Evolutionary conservation across 1,284 basidiomycete species (phyloP).

Genomic region (Earliella scabrosa): DNA sequence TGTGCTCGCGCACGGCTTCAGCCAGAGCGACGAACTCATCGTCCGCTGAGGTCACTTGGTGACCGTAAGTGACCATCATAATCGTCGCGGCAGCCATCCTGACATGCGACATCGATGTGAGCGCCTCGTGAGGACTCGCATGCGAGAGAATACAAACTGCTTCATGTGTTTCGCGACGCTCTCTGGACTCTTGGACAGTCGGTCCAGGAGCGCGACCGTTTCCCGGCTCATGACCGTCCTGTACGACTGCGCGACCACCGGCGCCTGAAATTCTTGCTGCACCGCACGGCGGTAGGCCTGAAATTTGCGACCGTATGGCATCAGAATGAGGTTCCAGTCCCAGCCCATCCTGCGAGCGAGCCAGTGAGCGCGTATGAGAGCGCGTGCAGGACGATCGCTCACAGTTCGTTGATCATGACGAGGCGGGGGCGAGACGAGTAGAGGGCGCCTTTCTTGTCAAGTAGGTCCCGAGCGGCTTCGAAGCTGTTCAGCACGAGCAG

Average conservation of each 20-base stretch:
- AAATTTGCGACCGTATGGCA: slow-evolving; percentile 12
- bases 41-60: slow-evolving; percentile 5
- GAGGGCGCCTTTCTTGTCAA: slow-evolving; percentile 12
- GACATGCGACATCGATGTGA: no score
- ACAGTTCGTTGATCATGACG: slow-evolving; percentile 25
- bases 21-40: slow-evolving; percentile 18
- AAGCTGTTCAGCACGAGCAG: slow-evolving; percentile 34
- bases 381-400: no score
- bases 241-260: slow-evolving; percentile 5
- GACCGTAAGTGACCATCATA: slow-evolving; percentile 21
- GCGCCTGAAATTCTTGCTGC: slow-evolving; percentile 17
- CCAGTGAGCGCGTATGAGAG: no score
- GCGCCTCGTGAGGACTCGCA: no score
- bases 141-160: no score
- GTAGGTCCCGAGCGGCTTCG: slow-evolving; percentile 14
- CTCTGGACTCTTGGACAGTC: background rate
- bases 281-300: slow-evolving; percentile 8
- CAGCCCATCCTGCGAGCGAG: slow-evolving; percentile 9
- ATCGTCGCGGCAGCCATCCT: slow-evolving; percentile 19
- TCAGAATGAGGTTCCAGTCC: slow-evolving; percentile 19
- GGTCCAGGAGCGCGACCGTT: background rate
- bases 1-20: slow-evolving; percentile 13
- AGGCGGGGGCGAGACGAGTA: slow-evolving; percentile 13
- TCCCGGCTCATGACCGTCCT: background rate
- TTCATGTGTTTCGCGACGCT: slow-evolving; percentile 1